Evolutionary conservation across 352 stramenopile species (phyloP), one percentile per base, ranked within the genome.

Genomic region (Phytophthora niederhauseri): DNA sequence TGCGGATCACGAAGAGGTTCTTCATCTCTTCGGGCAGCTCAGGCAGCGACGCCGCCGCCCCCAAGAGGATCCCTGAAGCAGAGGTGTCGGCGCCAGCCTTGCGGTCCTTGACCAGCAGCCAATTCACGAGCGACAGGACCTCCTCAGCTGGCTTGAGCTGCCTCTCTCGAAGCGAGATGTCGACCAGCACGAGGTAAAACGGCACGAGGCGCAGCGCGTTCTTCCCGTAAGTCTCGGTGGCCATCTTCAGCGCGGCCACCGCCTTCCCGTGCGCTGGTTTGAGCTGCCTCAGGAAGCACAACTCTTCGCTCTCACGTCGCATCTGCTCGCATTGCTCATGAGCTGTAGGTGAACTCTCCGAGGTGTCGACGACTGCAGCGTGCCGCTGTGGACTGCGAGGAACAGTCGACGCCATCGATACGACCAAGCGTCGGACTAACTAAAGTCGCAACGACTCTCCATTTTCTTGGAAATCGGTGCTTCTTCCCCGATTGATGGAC

Each of bases 141-240:
- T 92, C 81, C 52, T 93, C 84, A 1, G 82, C 80, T 61, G 83
- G 79, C 50, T 87, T 87, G 45, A 92, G 70, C 43, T 91, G 78
- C 5, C 77, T 74, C 52, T 91, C 76, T 57, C 82, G 70, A 41
- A 93, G 70, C 7, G 77, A 74, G 26, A 93, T 84, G 19, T 92
- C 78, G 7, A 85, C 77, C n/a, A 93, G 73, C 43, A 84, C 62
- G 28, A 93, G 66, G 59, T 90, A 92, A 70, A 86, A 91, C 2
- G 82, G 84, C 19, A 90, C 81, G 36, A 93, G 72, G 0, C 69
- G 70, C 26, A 90, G 58, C 41, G 81, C 79, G 45, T 66, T 82
- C 28, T 87, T 87, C 62, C 84, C 80, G 36, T 84, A 90, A 4
- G 71, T 9, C 9, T 82, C 77, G 0, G 74, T 85, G 0, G 84